These are phyloP conservation scores for Lactuca saligna DNA, from an alignment of 129 eudicot genomes.

Conservation along the genomic window DNA sequence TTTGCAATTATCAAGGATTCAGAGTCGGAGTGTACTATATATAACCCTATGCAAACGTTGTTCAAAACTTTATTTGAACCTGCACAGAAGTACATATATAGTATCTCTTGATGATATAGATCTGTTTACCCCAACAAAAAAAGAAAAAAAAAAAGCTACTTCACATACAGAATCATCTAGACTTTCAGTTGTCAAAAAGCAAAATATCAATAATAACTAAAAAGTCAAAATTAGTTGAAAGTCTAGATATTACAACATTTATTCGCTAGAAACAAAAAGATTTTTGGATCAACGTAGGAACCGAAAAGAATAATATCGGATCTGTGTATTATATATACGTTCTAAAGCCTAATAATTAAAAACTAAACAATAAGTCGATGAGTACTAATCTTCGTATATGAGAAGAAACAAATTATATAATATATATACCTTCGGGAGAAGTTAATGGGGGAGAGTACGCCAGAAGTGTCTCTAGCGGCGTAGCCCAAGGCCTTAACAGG, in stretches of 20 bases:
- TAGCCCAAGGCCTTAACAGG: slow-evolving; percentile 57
- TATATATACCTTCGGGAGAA: slow-evolving; percentile 50
- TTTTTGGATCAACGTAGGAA: neutral
- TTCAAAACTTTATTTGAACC: too few relatives aligned
- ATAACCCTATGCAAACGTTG: too few relatives aligned
- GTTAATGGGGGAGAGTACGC: slow-evolving; percentile 46
- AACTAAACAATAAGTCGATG: neutral
- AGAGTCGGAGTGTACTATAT: too few relatives aligned
- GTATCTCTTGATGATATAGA: too few relatives aligned
- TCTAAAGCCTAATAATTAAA: too few relatives aligned
- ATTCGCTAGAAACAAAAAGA: neutral
- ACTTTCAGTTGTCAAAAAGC: neutral
- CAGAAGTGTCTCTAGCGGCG: slow-evolving; percentile 57
- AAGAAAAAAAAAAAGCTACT: neutral
- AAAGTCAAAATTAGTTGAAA: neutral
- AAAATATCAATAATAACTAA: neutral
- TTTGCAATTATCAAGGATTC: too few relatives aligned
- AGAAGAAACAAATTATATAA: neutral
- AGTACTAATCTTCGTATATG: neutral
- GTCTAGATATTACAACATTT: neutral
- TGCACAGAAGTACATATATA: too few relatives aligned
- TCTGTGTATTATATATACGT: neutral
- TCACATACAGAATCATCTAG: neutral
- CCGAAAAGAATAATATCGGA: neutral
- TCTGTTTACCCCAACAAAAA: too few relatives aligned